Conservation (phyloP, 2,329 filamentous ascomycete genomes). For the Xylariaceae sp. region DNA sequence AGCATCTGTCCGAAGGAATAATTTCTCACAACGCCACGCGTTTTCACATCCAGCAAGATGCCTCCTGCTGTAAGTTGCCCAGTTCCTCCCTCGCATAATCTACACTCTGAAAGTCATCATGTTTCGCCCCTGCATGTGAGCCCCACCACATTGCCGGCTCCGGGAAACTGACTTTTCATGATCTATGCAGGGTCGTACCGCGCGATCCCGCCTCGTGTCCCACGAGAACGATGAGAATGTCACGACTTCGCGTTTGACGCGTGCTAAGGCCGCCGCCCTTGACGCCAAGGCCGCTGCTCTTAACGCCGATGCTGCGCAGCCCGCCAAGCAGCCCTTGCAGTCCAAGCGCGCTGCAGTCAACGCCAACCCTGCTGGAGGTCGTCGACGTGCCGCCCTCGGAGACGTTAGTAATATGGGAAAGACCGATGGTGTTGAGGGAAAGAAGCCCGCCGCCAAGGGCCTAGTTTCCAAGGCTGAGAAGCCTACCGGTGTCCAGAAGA, state of each 20-base stretch:
- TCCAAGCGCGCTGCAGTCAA: conserved; percentile 60
- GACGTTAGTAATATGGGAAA: conserved; percentile 96
- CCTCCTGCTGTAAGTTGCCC: conserved; percentile 35
- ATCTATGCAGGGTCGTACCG: conserved; percentile 55
- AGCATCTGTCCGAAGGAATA: conserved; percentile 18
- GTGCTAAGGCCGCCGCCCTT: conserved; percentile 80
- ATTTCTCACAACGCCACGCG: conserved; percentile 12
- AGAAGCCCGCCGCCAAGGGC: conserved; percentile 65
- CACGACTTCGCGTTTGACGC: conserved; percentile 75
- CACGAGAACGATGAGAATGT: conserved; percentile 96
- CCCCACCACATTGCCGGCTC: neutral
- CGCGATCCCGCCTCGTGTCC: conserved; percentile 68
- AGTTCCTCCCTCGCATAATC: neutral
- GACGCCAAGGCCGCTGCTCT: conserved; percentile 56
- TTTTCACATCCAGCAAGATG: conserved; percentile 28
- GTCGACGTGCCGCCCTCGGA: conserved; percentile 79
- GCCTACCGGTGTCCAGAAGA: conserved; percentile 77
- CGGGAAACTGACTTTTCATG: conserved; percentile 8
- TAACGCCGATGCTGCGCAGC: conserved; percentile 56
- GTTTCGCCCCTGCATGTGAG: neutral
- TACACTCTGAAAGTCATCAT: too few species aligned
- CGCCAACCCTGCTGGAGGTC: conserved; percentile 44
- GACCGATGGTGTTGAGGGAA: conserved; percentile 62
- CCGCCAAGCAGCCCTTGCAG: conserved; percentile 59
- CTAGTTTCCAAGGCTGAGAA: conserved; percentile 76